Evolutionary conservation across 306 rosid species (phyloP).

Genomic region (Vicia sativa): DNA sequence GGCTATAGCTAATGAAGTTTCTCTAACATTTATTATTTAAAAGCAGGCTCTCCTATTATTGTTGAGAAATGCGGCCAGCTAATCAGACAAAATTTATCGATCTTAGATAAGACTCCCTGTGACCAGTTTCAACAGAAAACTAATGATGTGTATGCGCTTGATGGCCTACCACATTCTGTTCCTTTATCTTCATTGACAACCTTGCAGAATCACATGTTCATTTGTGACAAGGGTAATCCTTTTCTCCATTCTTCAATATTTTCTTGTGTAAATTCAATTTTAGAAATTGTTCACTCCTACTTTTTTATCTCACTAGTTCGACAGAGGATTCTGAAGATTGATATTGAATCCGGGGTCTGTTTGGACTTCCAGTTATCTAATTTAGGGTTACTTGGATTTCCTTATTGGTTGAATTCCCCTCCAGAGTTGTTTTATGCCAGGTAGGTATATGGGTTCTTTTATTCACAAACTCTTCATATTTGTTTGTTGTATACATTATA

Average conservation of each 20-base stretch:
- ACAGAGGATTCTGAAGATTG: slow-evolving; percentile 74
- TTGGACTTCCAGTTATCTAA: slow-evolving; percentile 70
- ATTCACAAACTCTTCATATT: slow-evolving; percentile 13
- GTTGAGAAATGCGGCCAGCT: slow-evolving; percentile 60
- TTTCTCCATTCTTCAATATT: slow-evolving; percentile 18
- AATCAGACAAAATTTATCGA: slow-evolving; percentile 56
- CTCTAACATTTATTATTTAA: slow-evolving; percentile 33
- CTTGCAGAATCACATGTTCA: slow-evolving; percentile 60
- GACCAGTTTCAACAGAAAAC: slow-evolving; percentile 56
- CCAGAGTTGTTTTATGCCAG: slow-evolving; percentile 56
- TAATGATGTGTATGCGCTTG: slow-evolving; percentile 42
- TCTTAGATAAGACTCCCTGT: slow-evolving; percentile 57
- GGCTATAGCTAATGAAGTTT: slow-evolving; percentile 28
- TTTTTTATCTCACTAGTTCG: slow-evolving; percentile 63
- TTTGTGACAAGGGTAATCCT: slow-evolving; percentile 72
- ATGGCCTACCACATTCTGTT: slow-evolving; percentile 55
- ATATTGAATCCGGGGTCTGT: slow-evolving; percentile 51
- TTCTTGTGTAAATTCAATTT: slow-evolving; percentile 26
- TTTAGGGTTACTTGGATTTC: slow-evolving; percentile 80
- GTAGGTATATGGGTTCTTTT: slow-evolving; percentile 49
- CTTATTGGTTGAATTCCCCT: slow-evolving; percentile 73
- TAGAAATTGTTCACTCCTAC: slow-evolving; percentile 34
- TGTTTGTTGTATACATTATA: slow-evolving; percentile 25
- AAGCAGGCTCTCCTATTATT: slow-evolving; percentile 60
- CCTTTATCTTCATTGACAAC: slow-evolving; percentile 69